A percentile compares a stretch with the other conserved stretches of the same genome.
phyloP scores from a whole-genome alignment of 2,329 filamentous ascomycete genomes.

The Beauveria sp. region DNA sequence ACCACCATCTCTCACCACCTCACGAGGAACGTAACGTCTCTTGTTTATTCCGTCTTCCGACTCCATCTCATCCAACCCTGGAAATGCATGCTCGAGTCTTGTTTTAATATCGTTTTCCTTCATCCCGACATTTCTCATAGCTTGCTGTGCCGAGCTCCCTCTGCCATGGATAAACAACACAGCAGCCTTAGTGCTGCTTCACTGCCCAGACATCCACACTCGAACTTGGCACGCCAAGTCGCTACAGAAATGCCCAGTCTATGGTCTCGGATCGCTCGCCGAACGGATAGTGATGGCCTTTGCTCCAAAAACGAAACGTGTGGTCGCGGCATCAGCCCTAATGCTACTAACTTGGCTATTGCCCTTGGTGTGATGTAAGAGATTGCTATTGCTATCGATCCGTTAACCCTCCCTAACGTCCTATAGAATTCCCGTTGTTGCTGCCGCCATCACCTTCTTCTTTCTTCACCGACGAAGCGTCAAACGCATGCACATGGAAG shows the following conservation, averaged over 20 bases:
- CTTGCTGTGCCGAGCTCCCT: neutral
- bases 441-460: slow-evolving; percentile 59
- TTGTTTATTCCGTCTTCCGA: neutral
- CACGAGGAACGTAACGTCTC: slow-evolving; percentile 9
- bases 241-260: slow-evolving; percentile 1
- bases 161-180: slow-evolving; percentile 5
- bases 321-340: slow-evolving; percentile 50
- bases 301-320: slow-evolving; percentile 37
- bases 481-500: slow-evolving; percentile 65
- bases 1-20: neutral
- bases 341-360: slow-evolving; percentile 57
- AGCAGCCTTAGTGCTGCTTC: neutral
- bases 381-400: neutral
- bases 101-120: neutral
- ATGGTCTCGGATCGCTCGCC: slow-evolving; percentile 4
- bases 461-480: slow-evolving; percentile 74
- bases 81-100: slow-evolving; percentile 3
- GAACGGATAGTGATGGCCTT: neutral
- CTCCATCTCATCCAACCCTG: neutral
- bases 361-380: slow-evolving; percentile 65
- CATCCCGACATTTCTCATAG: neutral
- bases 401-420: slow-evolving; percentile 14
- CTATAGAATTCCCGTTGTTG: slow-evolving; percentile 65
- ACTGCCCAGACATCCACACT: slow-evolving; percentile 3
- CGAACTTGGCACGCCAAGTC: slow-evolving; percentile 3